Evolutionary conservation across 2,329 filamentous ascomycete genomes (phyloP).

Genomic region (Arthrobotrys conoides): DNA sequence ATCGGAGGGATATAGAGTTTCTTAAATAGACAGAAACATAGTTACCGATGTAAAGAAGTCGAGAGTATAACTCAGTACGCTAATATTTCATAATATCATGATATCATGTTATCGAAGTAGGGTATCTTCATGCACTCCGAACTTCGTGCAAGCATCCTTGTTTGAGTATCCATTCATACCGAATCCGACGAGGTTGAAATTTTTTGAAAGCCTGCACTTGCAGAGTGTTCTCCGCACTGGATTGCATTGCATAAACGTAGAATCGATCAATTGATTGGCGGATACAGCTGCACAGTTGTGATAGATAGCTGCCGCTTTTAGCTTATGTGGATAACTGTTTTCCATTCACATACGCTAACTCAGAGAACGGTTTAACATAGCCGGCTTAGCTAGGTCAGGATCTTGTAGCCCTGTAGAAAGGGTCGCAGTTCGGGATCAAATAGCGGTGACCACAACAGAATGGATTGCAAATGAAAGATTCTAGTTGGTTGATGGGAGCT

Average conservation of each 20-base stretch:
- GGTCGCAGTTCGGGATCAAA: background rate
- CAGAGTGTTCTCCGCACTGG: background rate
- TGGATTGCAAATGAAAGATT: background rate
- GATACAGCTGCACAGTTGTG: background rate
- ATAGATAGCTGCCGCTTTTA: background rate
- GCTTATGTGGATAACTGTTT: background rate
- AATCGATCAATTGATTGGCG: background rate
- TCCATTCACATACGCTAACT: background rate
- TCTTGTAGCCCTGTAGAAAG: background rate
- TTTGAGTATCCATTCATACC: background rate
- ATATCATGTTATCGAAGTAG: background rate
- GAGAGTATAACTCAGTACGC: background rate
- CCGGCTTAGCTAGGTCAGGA: background rate
- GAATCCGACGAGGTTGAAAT: background rate
- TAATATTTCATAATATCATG: background rate
- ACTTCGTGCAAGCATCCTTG: background rate
- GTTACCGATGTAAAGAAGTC: background rate
- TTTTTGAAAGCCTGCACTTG: background rate
- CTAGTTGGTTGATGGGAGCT: background rate
- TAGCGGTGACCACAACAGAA: background rate
- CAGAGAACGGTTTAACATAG: background rate
- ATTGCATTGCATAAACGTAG: background rate
- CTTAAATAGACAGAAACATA: background rate
- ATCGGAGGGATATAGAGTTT: background rate
- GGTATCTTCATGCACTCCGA: background rate